Evolutionary conservation across 441 rosid genomes (phyloP).

Genomic region (Isatis lusitanica): DNA sequence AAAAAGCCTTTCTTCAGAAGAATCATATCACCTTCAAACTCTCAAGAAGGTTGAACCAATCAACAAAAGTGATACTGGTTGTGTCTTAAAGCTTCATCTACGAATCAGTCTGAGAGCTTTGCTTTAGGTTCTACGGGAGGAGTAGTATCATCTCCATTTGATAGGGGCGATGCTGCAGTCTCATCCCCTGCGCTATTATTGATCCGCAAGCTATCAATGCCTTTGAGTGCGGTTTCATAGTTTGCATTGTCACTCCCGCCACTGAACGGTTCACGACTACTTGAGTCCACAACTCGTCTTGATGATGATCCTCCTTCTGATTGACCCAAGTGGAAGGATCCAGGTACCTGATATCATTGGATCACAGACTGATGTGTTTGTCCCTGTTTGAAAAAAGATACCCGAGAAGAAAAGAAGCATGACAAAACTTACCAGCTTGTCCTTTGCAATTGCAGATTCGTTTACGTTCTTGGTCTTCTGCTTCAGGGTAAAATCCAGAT

Average conservation of each 20-base stretch:
- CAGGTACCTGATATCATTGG: constrained; percentile 49
- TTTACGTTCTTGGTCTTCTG: constrained; percentile 58
- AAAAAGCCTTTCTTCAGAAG: constrained; percentile 17
- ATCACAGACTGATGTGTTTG: background rate
- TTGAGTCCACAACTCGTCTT: constrained; percentile 45
- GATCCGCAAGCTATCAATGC: constrained; percentile 67
- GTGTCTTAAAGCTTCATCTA: background rate
- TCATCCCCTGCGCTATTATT: constrained; percentile 54
- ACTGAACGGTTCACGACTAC: constrained; percentile 46
- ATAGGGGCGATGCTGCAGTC: constrained; percentile 6
- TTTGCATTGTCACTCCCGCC: constrained; percentile 43
- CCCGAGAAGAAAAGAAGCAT: background rate
- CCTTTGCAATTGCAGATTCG: constrained; percentile 41
- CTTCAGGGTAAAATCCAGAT: constrained; percentile 45
- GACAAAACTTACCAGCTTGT: constrained; percentile 12
- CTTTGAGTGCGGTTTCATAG: constrained; percentile 66
- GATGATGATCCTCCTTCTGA: constrained; percentile 64
- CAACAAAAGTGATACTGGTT: constrained; percentile 8
- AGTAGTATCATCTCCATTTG: constrained; percentile 27
- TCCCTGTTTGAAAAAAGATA: background rate
- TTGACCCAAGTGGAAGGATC: constrained; percentile 49
- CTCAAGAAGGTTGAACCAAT: background rate
- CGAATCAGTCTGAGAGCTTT: constrained; percentile 27
- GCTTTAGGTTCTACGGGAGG: constrained; percentile 12
- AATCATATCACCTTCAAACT: constrained; percentile 15